phyloP scores from a whole-genome alignment of 768 basidiomycete genomes.

The Amanita muscaria region DNA sequence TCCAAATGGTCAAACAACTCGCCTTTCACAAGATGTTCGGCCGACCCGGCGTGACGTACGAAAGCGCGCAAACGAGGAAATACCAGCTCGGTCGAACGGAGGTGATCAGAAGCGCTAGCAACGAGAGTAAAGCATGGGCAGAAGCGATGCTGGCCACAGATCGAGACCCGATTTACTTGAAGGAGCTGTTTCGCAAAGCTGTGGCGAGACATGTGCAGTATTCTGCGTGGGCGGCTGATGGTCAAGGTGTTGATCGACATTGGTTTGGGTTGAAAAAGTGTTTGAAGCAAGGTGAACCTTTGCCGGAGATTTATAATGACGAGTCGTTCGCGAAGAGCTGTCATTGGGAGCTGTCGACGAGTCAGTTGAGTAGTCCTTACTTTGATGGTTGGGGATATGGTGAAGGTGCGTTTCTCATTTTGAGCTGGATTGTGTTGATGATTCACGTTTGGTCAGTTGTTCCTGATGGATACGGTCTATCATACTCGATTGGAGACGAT shows the following conservation, averaged over 20 bases:
- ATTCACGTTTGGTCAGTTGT: slow-evolving; percentile 48
- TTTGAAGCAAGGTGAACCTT: slow-evolving; percentile 58
- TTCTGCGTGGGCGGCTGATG: slow-evolving; percentile 86
- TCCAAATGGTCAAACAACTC: slow-evolving; percentile 91
- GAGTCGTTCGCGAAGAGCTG: slow-evolving; percentile 54
- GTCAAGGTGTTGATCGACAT: slow-evolving; percentile 91
- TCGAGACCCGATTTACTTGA: slow-evolving; percentile 37
- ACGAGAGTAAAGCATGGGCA: slow-evolving; percentile 77
- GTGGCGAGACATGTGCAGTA: slow-evolving; percentile 81
- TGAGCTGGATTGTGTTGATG: neutral
- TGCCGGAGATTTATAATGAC: slow-evolving; percentile 73
- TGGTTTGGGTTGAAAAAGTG: slow-evolving; percentile 88
- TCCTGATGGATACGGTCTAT: slow-evolving; percentile 82
- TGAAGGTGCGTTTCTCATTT: slow-evolving; percentile 50
- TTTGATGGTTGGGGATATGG: slow-evolving; percentile 98
- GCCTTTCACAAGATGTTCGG: slow-evolving; percentile 83
- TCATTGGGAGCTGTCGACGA: slow-evolving; percentile 93
- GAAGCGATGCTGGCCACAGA: slow-evolving; percentile 74
- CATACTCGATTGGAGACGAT: slow-evolving; percentile 81
- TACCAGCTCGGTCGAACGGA: slow-evolving; percentile 89
- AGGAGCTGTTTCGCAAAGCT: slow-evolving; percentile 65
- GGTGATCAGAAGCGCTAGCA: slow-evolving; percentile 82
- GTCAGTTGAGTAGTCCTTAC: slow-evolving; percentile 71
- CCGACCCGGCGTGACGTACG: slow-evolving; percentile 79
- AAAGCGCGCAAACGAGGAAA: slow-evolving; percentile 90